A percentile compares a stretch with the other conserved stretches of the same genome.
These are phyloP conservation scores for Ophiostoma australiae DNA, from an alignment of 2,329 filamentous ascomycete species.

Conservation along the genomic window DNA sequence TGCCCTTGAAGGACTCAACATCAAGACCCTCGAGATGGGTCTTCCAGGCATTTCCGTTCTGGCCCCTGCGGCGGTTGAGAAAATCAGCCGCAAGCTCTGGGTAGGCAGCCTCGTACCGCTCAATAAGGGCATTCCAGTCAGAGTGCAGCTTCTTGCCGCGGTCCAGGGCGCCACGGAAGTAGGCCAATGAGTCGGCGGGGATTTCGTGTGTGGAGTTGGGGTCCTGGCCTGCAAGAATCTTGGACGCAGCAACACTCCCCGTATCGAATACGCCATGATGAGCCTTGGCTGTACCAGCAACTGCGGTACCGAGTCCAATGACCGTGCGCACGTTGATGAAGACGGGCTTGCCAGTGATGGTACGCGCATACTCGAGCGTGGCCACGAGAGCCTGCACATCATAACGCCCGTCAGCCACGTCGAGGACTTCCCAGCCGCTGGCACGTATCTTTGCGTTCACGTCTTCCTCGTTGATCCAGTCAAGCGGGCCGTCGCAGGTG, in stretches of 20 bases:
- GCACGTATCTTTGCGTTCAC: conserved; percentile 48
- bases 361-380: conserved; percentile 33
- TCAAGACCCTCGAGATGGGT: too few relatives aligned
- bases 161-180: too few relatives aligned
- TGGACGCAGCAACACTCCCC: conserved; percentile 51
- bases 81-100: too few relatives aligned
- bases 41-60: too few relatives aligned
- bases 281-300: conserved; percentile 46
- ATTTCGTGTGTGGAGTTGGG: too few relatives aligned
- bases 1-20: background rate
- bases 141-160: too few relatives aligned
- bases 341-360: conserved; percentile 16
- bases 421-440: conserved; percentile 53
- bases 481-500: conserved; percentile 54
- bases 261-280: conserved; percentile 55
- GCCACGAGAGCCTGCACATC: conserved; percentile 44
- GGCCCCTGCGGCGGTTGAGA: too few relatives aligned
- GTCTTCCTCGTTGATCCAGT: conserved; percentile 43
- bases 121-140: too few relatives aligned
- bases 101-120: too few relatives aligned
- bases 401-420: conserved; percentile 49
- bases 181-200: too few relatives aligned
- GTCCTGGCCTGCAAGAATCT: conserved; percentile 31
- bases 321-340: conserved; percentile 55
- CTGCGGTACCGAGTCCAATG: conserved; percentile 49